phyloP scores from a whole-genome alignment of 2,329 filamentous ascomycete genomes.

The Diaporthe citri region DNA sequence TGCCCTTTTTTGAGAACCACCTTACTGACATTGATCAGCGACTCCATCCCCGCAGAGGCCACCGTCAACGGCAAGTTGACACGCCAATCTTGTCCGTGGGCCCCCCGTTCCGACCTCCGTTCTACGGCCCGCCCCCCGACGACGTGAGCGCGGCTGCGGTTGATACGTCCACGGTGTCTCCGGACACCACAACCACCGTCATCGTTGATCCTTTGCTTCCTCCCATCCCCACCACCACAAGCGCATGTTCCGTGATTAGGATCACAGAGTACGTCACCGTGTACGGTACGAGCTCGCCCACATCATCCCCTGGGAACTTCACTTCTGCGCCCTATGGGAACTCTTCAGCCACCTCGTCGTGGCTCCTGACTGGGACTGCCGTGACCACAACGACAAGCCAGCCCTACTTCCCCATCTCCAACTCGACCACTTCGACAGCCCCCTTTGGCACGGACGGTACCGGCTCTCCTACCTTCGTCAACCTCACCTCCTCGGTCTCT shows the following conservation, averaged over 20 bases:
- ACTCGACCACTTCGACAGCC: not conserved
- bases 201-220: not conserved
- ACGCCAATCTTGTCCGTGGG: not conserved
- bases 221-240: not conserved
- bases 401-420: slow-evolving; percentile 11
- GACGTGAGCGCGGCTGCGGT: not conserved
- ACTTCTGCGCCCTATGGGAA: slow-evolving; percentile 16
- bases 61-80: slow-evolving; percentile 14
- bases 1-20: not conserved
- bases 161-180: not conserved
- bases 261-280: slow-evolving; percentile 25
- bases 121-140: not conserved
- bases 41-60: not conserved
- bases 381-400: not conserved
- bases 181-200: slow-evolving; percentile 5
- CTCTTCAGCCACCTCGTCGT: not conserved
- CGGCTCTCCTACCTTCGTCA: not conserved
- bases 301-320: slow-evolving; percentile 1
- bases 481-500: not conserved
- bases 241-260: slow-evolving; percentile 19
- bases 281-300: not conserved
- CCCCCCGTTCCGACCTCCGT: not conserved
- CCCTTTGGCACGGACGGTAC: not conserved
- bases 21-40: slow-evolving; percentile 10
- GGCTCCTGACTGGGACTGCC: not conserved